Base-by-base conservation (phyloP, 768 basidiomycete genomes). In the Tulasnella sp. region DNA sequence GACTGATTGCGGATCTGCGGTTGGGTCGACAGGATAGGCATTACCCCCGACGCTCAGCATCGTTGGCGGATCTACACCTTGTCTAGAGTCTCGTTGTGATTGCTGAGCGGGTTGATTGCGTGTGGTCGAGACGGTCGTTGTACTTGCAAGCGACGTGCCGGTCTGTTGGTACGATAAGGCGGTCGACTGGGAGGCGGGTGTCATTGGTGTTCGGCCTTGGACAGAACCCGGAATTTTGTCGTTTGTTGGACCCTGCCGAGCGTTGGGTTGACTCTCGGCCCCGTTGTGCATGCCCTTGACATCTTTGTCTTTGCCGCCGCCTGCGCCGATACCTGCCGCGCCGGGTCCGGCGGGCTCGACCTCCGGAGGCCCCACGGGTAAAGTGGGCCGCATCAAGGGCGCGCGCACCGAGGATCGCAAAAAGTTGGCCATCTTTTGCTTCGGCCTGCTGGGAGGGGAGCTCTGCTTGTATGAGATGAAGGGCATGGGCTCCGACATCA, bases 401-500 rank as follows among this genome's bases (percentile, higher is more conserved):
- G 84, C 79, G 0, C 89, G 84, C 79, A 88, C 86, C 10, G 88
- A 83, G 6, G 84, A 78, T 21, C 89, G 87, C 21, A 82, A 79
- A 82, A 92, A 94, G 78, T 86, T 87, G 48, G 94, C 89, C 2
- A 88, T 85, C 46, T 90, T 91, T 75, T 88, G 90, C 0, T 89
- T 87, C 3, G 91, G 87, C 39, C 90, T 87, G 82, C 85, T 56
- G 48, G 83, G 88, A 88, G 90, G 27, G 89, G 89, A 38, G 89
- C 81, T 81, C 94, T 95, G 86, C 96, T 93, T 76, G 72, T 80
- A 81, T 21, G 80, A 81, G 84, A 97, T 90, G 85, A 96, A 98
- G 24, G 89, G 84, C 24, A 95, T 96, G 10, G 95, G 90, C 81
- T 98, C 95, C 0, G 96, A 95, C 73, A 99, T 96, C 80, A 90